Evolutionary conservation across 768 basidiomycete genomes (phyloP).

Genomic region (Krasilnikovozyma curviuscula): DNA sequence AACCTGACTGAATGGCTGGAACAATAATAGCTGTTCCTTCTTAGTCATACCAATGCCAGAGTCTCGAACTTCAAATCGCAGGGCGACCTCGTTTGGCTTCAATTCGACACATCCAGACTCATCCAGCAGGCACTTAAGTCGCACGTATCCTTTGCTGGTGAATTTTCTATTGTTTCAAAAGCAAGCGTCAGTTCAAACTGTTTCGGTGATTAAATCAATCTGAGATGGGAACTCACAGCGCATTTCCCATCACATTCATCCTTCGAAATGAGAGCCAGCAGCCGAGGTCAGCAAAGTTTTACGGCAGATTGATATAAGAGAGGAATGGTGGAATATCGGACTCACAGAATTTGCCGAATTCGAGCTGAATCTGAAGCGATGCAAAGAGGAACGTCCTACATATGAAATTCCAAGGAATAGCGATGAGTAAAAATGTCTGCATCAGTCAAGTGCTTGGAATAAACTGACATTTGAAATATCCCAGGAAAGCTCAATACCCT

Average conservation of each 20-base stretch:
- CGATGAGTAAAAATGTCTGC: background rate
- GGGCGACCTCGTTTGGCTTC: slow-evolving; percentile 29
- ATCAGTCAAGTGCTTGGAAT: background rate
- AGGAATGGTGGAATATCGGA: background rate
- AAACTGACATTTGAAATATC: background rate
- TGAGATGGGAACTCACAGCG: slow-evolving; percentile 27
- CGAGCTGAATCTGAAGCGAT: slow-evolving; percentile 54
- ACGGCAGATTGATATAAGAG: background rate
- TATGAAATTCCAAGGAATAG: background rate
- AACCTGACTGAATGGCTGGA: slow-evolving; percentile 58
- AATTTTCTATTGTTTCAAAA: slow-evolving; percentile 29
- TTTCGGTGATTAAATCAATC: background rate
- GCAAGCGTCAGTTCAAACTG: background rate
- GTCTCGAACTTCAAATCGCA: slow-evolving; percentile 31
- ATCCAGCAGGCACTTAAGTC: slow-evolving; percentile 43
- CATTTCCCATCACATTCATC: slow-evolving; percentile 61
- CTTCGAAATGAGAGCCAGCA: background rate
- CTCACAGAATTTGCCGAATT: slow-evolving; percentile 43
- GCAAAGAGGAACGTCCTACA: slow-evolving; percentile 45
- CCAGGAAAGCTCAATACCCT: background rate
- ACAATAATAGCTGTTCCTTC: slow-evolving; percentile 46
- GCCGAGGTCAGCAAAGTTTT: slow-evolving; percentile 31
- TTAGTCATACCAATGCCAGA: slow-evolving; percentile 49
- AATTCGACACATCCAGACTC: slow-evolving; percentile 1
- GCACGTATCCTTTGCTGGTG: slow-evolving; percentile 43